Conservation (phyloP, 2,329 filamentous ascomycete species). For the Trichoderma sp. region DNA sequence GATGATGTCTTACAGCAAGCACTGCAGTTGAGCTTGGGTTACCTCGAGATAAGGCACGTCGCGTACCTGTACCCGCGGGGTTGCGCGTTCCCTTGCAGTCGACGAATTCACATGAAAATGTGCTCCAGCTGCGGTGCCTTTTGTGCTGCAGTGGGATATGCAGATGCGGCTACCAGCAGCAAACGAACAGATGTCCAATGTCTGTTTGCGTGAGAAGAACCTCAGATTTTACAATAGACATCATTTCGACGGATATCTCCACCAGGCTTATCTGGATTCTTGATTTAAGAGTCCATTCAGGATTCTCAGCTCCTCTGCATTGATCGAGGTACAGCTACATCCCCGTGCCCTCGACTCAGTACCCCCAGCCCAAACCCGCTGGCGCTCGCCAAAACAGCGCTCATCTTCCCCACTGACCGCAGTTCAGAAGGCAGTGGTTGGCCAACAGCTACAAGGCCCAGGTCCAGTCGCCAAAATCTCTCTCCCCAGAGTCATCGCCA, state of each 20-base stretch:
- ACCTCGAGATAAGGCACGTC: background rate
- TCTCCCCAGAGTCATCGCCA: constrained; percentile 16
- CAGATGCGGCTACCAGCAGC: background rate
- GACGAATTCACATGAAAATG: constrained; percentile 21
- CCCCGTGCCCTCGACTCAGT: no score
- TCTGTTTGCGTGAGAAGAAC: background rate
- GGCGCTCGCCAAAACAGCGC: no score
- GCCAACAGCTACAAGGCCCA: background rate
- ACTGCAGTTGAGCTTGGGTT: background rate
- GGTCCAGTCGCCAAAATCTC: background rate
- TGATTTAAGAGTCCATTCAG: no score
- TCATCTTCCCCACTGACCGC: background rate
- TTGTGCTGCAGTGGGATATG: constrained; percentile 2
- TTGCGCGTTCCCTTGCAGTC: constrained; percentile 16
- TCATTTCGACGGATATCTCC: background rate
- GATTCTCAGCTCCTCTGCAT: no score
- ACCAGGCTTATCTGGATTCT: no score
- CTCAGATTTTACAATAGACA: background rate
- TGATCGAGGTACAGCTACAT: no score
- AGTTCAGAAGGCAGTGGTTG: constrained; percentile 12
- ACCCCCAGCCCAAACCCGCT: no score
- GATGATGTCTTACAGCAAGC: background rate
- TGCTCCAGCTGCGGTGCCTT: background rate
- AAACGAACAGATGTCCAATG: no score
- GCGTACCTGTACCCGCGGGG: constrained; percentile 11